Evolutionary conservation across 2,329 filamentous ascomycete genomes (phyloP), one percentile per base, ranked within the genome.

Genomic region (Penicillium sp.): DNA sequence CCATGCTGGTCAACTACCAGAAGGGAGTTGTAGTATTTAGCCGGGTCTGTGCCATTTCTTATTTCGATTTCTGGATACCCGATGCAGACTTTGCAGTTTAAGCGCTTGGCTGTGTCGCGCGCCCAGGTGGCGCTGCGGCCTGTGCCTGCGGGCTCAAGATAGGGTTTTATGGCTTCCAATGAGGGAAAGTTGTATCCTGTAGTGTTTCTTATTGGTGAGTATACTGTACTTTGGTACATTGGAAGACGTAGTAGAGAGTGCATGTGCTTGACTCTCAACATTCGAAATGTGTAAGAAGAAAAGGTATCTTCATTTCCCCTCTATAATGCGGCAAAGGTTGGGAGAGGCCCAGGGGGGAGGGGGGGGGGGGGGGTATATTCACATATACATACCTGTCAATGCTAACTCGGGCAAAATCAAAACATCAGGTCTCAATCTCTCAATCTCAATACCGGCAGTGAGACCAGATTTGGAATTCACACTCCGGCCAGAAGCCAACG

Each of bases 121-220:
- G 85, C 86, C 86, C 86, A 88, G 63, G 76, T 68, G 11, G 84
- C 83, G 16, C 80, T 82, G 13, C 78, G 76, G 0, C 86, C 86
- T 8, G 77, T 67, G 14, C 80, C 78, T 26, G 81, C 84, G n/a
- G 81, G 79, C 64, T 88, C 86, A 2, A 88, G 78, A 67, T 80
- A 85, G 3, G 85, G 85, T 51, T 68, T 74, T 48, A 88, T 86
- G 45, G 82, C 79, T 49, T 81, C 76, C 16, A 83, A 69, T 13
- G 81, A 83, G 19, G 84, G 79, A 70, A 87, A 87, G 69, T 88
- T 88, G 74, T 88, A 88, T 53, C 86, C 86, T 80, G 66, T 16
- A 19, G 11, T 50, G 19, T 42, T 42, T 14, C 39, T 42, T 42
- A 37, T 26, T 26, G n/a, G 53, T 59, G 23, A 61, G 50, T 39